These are phyloP conservation scores for Pythium grandisporangium DNA, from an alignment of 352 stramenopile genomes.

Conservation along the genomic window DNA sequence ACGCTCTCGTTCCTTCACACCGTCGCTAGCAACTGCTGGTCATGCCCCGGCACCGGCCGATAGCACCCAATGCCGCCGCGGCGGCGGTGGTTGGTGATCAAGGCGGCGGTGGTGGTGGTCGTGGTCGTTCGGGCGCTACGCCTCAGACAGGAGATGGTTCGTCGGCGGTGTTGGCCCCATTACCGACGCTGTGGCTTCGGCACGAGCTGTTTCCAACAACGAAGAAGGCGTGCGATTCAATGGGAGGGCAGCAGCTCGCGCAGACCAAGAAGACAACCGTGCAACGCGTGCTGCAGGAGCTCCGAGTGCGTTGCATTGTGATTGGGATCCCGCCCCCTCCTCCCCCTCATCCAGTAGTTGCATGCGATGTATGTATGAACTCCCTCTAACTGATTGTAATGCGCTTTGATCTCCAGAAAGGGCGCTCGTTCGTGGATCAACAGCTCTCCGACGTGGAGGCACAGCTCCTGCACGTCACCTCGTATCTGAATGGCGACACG, in stretches of 20 bases:
- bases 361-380: no score
- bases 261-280: conserved; percentile 41
- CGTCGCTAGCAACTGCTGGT: no score
- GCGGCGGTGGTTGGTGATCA: no score
- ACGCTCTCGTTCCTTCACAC: no score
- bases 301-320: conserved; percentile 25
- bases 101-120: no score
- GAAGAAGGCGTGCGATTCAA: conserved; percentile 41
- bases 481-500: conserved; percentile 42
- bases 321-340: background rate
- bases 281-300: conserved; percentile 45
- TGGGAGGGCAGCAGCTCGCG: conserved; percentile 31
- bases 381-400: no score
- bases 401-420: conserved; percentile 21
- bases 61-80: no score
- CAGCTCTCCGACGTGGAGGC: conserved; percentile 53
- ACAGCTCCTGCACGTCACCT: conserved; percentile 43
- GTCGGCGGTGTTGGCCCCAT: no score
- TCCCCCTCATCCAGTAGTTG: no score
- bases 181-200: conserved; percentile 48
- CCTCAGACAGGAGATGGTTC: no score
- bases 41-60: no score
- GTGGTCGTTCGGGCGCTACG: no score
- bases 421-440: conserved; percentile 36
- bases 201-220: conserved; percentile 54